A percentile compares a stretch with the other conserved stretches of the same genome.
These are phyloP conservation scores for Camelina neglecta DNA, from an alignment of 345 rosid genomes.

Conservation along the genomic window DNA sequence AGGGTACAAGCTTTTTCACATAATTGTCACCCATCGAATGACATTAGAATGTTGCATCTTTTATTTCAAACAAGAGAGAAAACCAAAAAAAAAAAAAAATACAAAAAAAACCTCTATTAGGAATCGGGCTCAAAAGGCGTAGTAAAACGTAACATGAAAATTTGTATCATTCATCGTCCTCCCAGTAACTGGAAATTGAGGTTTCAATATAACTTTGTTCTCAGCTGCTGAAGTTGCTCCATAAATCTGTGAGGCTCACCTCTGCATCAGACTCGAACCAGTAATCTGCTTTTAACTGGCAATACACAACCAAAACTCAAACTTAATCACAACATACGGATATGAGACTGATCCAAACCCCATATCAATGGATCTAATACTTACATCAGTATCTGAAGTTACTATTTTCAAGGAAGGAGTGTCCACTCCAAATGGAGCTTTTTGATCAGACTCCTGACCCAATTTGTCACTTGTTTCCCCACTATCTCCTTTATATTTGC, in stretches of 20 bases:
- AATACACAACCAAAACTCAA: slow-evolving; percentile 18
- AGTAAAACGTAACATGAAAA: slow-evolving; percentile 17
- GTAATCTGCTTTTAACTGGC: slow-evolving; percentile 66
- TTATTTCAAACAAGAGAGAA: not conserved
- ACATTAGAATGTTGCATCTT: slow-evolving; percentile 24
- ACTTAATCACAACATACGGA: slow-evolving; percentile 7
- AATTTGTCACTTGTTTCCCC: slow-evolving; percentile 41
- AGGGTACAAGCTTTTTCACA: slow-evolving; percentile 21
- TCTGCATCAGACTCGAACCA: slow-evolving; percentile 66
- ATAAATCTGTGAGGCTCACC: slow-evolving; percentile 61
- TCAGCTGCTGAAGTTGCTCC: slow-evolving; percentile 50
- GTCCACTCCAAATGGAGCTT: slow-evolving; percentile 31
- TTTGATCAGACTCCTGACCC: slow-evolving; percentile 32
- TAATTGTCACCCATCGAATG: not conserved
- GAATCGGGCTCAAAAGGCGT: slow-evolving; percentile 22
- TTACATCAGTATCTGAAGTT: slow-evolving; percentile 62
- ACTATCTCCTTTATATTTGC: slow-evolving; percentile 54
- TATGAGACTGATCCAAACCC: not conserved
- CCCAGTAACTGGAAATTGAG: slow-evolving; percentile 12
- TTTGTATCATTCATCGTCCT: slow-evolving; percentile 11
- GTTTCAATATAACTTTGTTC: slow-evolving; percentile 23
- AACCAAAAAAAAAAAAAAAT: not conserved
- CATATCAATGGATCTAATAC: slow-evolving; percentile 26
- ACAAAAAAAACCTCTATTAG: not conserved
- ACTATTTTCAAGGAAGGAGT: slow-evolving; percentile 62